phyloP scores from a whole-genome alignment of 2,329 filamentous ascomycete genomes.

The Gnomoniopsis smithogilvyi region DNA sequence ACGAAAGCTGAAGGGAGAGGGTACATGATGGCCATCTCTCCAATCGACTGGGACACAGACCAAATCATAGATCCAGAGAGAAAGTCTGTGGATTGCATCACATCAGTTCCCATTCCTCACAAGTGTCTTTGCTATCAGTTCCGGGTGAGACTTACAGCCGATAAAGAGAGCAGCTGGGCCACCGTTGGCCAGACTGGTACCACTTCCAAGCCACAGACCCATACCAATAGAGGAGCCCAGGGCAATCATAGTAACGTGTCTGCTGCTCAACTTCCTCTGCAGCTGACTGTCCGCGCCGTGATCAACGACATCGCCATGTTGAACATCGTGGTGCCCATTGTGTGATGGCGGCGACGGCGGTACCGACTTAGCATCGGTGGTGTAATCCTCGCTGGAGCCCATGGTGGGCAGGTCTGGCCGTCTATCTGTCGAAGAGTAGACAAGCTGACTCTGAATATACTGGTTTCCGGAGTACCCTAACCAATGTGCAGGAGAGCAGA shows the following conservation, averaged over 20 bases:
- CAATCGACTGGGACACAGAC: slow-evolving; percentile 43
- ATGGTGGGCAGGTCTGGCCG: neutral
- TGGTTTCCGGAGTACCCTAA: neutral
- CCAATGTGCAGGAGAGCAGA: neutral
- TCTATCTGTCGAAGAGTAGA: neutral
- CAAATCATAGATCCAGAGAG: slow-evolving; percentile 45
- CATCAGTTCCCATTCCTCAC: neutral
- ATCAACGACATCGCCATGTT: neutral
- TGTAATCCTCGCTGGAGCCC: slow-evolving; percentile 15
- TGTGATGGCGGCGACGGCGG: slow-evolving; percentile 2
- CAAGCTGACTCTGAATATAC: neutral
- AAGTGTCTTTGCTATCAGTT: neutral
- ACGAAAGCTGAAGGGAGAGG: slow-evolving; percentile 42
- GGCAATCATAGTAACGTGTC: slow-evolving; percentile 54
- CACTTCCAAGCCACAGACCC: slow-evolving; percentile 44
- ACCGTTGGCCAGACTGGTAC: slow-evolving; percentile 35
- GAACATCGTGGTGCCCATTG: neutral
- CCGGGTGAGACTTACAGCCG: slow-evolving; percentile 29
- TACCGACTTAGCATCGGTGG: slow-evolving; percentile 7
- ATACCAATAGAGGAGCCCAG: slow-evolving; percentile 42
- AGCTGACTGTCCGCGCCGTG: slow-evolving; percentile 26
- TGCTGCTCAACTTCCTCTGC: slow-evolving; percentile 35
- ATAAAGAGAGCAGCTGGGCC: slow-evolving; percentile 43
- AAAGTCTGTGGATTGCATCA: slow-evolving; percentile 4
- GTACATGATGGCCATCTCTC: slow-evolving; percentile 44